These are phyloP conservation scores for Neonectria magnoliae DNA, from an alignment of 2,329 filamentous ascomycete species.

Conservation along the genomic window DNA sequence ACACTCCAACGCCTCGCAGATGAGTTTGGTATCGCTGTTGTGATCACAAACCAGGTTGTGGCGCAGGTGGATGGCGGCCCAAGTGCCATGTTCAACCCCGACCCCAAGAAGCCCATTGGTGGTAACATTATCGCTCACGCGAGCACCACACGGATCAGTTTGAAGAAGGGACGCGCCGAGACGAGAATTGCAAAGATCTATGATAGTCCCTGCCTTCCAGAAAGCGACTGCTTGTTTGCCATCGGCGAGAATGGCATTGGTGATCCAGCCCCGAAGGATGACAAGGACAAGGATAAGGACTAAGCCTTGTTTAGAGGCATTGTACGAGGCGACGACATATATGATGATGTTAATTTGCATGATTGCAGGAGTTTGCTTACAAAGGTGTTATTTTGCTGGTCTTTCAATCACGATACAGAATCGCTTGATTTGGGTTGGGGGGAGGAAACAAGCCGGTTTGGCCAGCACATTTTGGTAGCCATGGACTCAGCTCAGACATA, in stretches of 20 bases:
- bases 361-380: constrained; percentile 46
- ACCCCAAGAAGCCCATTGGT: constrained; percentile 98
- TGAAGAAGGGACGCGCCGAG: constrained; percentile 96
- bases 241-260: constrained; percentile 98
- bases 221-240: constrained; percentile 95
- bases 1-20: constrained; percentile 81
- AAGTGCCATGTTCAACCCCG: constrained; percentile 98
- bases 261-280: constrained; percentile 95
- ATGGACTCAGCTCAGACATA: background rate
- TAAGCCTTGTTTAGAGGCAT: constrained; percentile 39
- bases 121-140: constrained; percentile 99
- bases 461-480: constrained; percentile 7
- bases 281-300: constrained; percentile 94
- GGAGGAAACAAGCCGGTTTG: constrained; percentile 8
- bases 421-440: constrained; percentile 8
- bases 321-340: constrained; percentile 31
- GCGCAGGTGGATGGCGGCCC: constrained; percentile 97
- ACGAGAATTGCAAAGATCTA: constrained; percentile 99
- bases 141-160: constrained; percentile 90
- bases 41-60: constrained; percentile 99
- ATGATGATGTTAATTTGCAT: constrained; percentile 40
- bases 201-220: constrained; percentile 95
- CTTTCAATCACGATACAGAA: constrained; percentile 1
- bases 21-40: constrained; percentile 94
- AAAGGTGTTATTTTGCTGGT: constrained; percentile 14